These are phyloP conservation scores for Aspergillus coremiiformis DNA, from an alignment of 495 filamentous ascomycete species.

Conservation along the genomic window DNA sequence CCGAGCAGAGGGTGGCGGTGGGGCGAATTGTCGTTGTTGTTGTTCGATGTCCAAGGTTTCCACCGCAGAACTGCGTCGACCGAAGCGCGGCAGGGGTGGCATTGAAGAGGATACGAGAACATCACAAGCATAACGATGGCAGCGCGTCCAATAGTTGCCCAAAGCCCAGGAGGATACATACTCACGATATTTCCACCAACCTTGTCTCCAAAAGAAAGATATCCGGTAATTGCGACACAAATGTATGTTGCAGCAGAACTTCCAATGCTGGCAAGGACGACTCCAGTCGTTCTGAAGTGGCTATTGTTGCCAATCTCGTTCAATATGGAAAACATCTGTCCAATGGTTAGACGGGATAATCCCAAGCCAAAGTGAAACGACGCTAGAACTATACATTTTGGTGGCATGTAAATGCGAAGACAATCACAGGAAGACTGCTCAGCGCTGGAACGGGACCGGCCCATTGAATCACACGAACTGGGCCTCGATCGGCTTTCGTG, in stretches of 20 bases:
- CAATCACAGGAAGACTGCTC: constrained; percentile 84
- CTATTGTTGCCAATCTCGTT: constrained; percentile 89
- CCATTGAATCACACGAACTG: constrained; percentile 67
- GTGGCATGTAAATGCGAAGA: constrained; percentile 98
- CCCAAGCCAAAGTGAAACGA: neutral
- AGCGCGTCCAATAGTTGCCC: constrained; percentile 84
- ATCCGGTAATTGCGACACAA: constrained; percentile 88
- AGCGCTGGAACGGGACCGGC: constrained; percentile 70
- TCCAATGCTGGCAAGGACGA: constrained; percentile 78
- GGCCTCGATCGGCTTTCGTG: constrained; percentile 60
- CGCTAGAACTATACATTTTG: constrained; percentile 63
- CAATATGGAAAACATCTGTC: constrained; percentile 94
- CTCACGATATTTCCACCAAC: constrained; percentile 85
- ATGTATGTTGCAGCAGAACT: constrained; percentile 74
- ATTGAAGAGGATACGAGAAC: constrained; percentile 92
- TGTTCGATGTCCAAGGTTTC: constrained; percentile 52
- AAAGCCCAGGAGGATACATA: constrained; percentile 78
- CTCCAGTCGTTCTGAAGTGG: constrained; percentile 68
- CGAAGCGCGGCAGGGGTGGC: constrained; percentile 89
- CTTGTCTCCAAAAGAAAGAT: constrained; percentile 84
- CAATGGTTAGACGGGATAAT: neutral
- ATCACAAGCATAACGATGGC: constrained; percentile 96
- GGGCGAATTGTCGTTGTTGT: constrained; percentile 39
- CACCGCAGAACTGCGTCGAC: constrained; percentile 89
- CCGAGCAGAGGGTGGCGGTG: constrained; percentile 37